A percentile compares a stretch with the other conserved stretches of the same genome.
Evolutionary conservation across 352 stramenopile genomes (phyloP).

Genomic region (Pythium rishiriense): DNA sequence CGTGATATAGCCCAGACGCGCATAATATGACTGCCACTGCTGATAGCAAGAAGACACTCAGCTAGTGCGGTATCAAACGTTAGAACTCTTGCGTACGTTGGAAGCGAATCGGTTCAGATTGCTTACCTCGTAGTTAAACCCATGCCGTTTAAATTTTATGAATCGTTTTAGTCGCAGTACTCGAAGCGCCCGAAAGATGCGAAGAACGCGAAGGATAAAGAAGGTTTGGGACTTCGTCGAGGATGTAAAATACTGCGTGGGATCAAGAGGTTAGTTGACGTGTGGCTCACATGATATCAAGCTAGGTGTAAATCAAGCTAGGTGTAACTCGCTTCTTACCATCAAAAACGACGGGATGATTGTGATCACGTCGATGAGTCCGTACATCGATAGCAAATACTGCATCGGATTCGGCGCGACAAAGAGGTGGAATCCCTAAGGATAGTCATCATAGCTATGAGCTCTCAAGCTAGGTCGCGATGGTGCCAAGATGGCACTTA

Average conservation of each 20-base stretch:
- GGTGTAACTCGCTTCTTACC: too few species aligned
- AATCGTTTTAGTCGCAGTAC: slow-evolving; percentile 60
- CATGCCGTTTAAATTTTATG: slow-evolving; percentile 60
- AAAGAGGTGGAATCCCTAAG: slow-evolving; percentile 51
- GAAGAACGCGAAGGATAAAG: slow-evolving; percentile 67
- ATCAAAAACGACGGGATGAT: slow-evolving; percentile 67
- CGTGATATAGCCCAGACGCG: slow-evolving; percentile 65
- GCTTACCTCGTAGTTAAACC: slow-evolving; percentile 73
- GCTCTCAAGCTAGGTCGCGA: not conserved
- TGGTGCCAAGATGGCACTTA: slow-evolving; percentile 7
- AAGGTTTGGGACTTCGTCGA: slow-evolving; percentile 48
- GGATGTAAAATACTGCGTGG: slow-evolving; percentile 43
- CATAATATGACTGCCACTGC: slow-evolving; percentile 61
- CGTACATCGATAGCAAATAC: slow-evolving; percentile 54
- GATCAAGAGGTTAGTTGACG: not conserved
- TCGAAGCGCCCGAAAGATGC: slow-evolving; percentile 66
- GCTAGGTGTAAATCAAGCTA: too few species aligned
- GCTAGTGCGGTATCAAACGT: slow-evolving; percentile 26
- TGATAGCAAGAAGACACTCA: slow-evolving; percentile 69
- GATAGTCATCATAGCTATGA: not conserved
- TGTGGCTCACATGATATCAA: too few species aligned
- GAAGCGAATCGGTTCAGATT: not conserved
- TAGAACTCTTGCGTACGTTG: not conserved
- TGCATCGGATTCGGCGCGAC: slow-evolving; percentile 36
- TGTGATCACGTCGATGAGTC: slow-evolving; percentile 70